Evolutionary conservation across 305 asterid genomes (phyloP).

Genomic region (Fraxinus dipetala): DNA sequence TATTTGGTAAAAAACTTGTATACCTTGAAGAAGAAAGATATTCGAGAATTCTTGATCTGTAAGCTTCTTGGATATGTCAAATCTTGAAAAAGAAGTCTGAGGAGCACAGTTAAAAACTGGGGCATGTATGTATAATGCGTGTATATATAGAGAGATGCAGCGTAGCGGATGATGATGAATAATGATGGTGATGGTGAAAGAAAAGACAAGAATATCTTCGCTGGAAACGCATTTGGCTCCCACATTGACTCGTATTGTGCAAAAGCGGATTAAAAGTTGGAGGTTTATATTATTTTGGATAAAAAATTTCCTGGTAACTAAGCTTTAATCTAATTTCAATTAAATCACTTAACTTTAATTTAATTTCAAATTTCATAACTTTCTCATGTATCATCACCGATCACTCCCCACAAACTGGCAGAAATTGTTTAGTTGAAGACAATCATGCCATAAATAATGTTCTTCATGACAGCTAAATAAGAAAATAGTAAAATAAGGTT

Average conservation of each 20-base stretch:
- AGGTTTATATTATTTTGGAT: background rate
- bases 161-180: slow-evolving; percentile 22
- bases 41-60: slow-evolving; percentile 7
- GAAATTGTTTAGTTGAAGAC: background rate
- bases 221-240: slow-evolving; percentile 40
- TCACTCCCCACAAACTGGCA: background rate
- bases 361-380: background rate
- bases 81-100: slow-evolving; percentile 10
- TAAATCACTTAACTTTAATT: background rate
- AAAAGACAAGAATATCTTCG: slow-evolving; percentile 28
- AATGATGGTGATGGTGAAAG: slow-evolving; percentile 22
- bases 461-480: no score
- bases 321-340: background rate
- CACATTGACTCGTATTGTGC: slow-evolving; percentile 27
- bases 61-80: background rate
- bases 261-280: background rate
- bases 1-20: slow-evolving; percentile 22
- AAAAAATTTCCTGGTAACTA: background rate
- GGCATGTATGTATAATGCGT: slow-evolving; percentile 9
- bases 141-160: background rate
- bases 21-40: slow-evolving; percentile 25
- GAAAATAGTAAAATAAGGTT: no score
- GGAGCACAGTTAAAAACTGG: slow-evolving; percentile 15
- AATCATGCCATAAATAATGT: background rate
- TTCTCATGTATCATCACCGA: background rate